These are phyloP conservation scores for Monilinia polystroma DNA, from an alignment of 2,329 filamentous ascomycete genomes.

Conservation along the genomic window DNA sequence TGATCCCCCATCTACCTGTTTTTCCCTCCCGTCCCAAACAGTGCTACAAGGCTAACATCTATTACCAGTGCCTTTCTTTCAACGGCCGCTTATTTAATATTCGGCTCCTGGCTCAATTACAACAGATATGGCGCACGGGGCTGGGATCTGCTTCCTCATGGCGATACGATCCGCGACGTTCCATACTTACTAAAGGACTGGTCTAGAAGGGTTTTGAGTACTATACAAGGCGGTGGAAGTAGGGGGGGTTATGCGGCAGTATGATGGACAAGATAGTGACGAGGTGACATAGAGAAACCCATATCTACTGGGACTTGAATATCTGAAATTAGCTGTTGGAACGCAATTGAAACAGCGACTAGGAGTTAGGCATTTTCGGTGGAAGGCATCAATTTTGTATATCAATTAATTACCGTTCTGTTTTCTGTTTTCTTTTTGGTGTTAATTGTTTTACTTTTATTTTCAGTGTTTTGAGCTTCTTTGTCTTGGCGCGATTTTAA, in stretches of 20 bases:
- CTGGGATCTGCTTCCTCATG: slow-evolving; percentile 92
- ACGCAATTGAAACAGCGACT: slow-evolving; percentile 1
- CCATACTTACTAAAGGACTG: slow-evolving; percentile 93
- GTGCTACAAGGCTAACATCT: slow-evolving; percentile 21
- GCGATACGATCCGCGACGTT: slow-evolving; percentile 86
- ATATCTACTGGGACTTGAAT: not conserved
- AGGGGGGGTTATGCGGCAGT: slow-evolving; percentile 95
- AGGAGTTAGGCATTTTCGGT: slow-evolving; percentile 17
- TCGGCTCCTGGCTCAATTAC: slow-evolving; percentile 98
- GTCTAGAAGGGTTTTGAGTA: slow-evolving; percentile 74
- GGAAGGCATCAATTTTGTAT: slow-evolving; percentile 14
- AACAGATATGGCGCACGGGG: slow-evolving; percentile 92
- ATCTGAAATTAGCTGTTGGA: not conserved
- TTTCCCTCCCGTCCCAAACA: not conserved
- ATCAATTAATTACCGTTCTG: not conserved
- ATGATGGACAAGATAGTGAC: slow-evolving; percentile 23
- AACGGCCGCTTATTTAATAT: slow-evolving; percentile 88
- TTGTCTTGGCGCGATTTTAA: not conserved
- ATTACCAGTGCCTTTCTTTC: slow-evolving; percentile 74
- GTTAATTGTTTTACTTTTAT: slow-evolving; percentile 4
- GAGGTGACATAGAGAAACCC: not conserved
- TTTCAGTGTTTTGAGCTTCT: not conserved
- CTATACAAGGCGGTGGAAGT: slow-evolving; percentile 77
- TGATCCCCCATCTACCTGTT: not conserved
- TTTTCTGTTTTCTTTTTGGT: not conserved